A percentile compares a stretch with the other conserved stretches of the same genome.
Evolutionary conservation across 768 basidiomycete genomes (phyloP).

Genomic region (Kondoa malvinella): DNA sequence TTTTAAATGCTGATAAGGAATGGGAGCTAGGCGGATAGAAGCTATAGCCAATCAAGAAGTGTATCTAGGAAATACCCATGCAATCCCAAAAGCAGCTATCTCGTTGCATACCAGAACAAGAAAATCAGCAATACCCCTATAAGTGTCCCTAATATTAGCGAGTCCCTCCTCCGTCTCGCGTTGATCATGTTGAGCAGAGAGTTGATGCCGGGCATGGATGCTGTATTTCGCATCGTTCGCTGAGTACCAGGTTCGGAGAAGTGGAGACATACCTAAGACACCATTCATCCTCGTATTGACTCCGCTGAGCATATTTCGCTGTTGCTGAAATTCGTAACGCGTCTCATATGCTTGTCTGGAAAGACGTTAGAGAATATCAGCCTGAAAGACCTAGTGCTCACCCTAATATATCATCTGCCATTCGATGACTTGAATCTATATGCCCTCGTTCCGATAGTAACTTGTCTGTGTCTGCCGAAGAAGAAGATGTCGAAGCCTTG

Average conservation of each 20-base stretch:
- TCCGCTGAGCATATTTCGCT: conserved; percentile 53
- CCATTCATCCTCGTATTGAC: conserved; percentile 72
- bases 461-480: conserved; percentile 42
- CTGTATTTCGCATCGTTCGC: not conserved
- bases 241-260: not conserved
- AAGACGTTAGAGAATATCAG: not conserved
- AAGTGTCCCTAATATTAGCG: conserved; percentile 71
- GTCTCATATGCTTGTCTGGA: conserved; percentile 91
- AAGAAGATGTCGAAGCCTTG: conserved; percentile 21
- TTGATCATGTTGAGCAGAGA: conserved; percentile 82
- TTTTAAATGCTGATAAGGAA: too few species aligned
- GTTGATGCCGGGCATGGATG: conserved; percentile 74
- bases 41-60: not conserved
- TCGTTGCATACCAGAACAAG: conserved; percentile 30
- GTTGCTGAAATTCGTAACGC: conserved; percentile 72
- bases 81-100: too few species aligned
- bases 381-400: conserved; percentile 34
- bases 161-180: conserved; percentile 70
- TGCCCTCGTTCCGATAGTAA: conserved; percentile 69
- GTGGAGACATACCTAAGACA: conserved; percentile 50
- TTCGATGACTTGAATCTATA: conserved; percentile 82
- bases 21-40: too few species aligned
- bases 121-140: conserved; percentile 65
- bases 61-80: not conserved
- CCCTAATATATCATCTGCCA: conserved; percentile 85